A percentile compares a stretch with the other conserved stretches of the same genome.
Evolutionary conservation across 306 rosid species (phyloP).

Genomic region (Cicer pinnatifidum): DNA sequence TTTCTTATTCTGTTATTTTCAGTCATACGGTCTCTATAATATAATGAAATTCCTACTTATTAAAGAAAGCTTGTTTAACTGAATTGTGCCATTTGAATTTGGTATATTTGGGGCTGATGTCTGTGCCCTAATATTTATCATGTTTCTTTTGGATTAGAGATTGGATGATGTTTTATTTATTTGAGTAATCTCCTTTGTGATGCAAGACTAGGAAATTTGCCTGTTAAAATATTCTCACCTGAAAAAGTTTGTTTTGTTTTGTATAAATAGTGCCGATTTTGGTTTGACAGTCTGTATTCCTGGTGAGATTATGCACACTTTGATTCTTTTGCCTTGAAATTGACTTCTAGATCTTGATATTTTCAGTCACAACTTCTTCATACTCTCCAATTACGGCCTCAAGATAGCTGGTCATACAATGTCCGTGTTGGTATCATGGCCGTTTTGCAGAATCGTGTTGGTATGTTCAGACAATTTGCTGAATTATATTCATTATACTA

Average conservation of each 20-base stretch:
- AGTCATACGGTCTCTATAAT: conserved; percentile 27
- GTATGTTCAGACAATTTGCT: conserved; percentile 56
- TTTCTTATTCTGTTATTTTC: conserved; percentile 33
- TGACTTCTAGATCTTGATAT: conserved; percentile 36
- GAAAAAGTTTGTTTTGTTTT: conserved; percentile 14
- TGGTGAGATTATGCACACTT: conserved; percentile 24
- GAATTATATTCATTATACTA: conserved; percentile 5
- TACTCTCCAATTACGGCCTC: conserved; percentile 57
- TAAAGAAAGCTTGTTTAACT: conserved; percentile 28
- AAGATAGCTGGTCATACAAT: conserved; percentile 60
- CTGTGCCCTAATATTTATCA: conserved; percentile 32
- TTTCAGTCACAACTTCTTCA: conserved; percentile 63
- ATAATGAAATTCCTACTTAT: conserved; percentile 11
- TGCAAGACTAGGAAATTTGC: conserved; percentile 13
- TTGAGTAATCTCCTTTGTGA: conserved; percentile 15
- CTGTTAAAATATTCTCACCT: conserved; percentile 9
- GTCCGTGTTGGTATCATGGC: conserved; percentile 73
- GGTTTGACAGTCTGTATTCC: conserved; percentile 27
- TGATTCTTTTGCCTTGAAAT: conserved; percentile 38
- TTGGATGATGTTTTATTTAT: conserved; percentile 20
- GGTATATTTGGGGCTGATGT: conserved; percentile 22
- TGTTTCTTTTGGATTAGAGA: conserved; percentile 18
- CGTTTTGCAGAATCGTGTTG: conserved; percentile 87
- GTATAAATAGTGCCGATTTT: conserved; percentile 30
- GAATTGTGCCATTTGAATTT: conserved; percentile 30